Conservation (phyloP, 2,329 filamentous ascomycete species). For the Arthrobotrys megalospora region DNA sequence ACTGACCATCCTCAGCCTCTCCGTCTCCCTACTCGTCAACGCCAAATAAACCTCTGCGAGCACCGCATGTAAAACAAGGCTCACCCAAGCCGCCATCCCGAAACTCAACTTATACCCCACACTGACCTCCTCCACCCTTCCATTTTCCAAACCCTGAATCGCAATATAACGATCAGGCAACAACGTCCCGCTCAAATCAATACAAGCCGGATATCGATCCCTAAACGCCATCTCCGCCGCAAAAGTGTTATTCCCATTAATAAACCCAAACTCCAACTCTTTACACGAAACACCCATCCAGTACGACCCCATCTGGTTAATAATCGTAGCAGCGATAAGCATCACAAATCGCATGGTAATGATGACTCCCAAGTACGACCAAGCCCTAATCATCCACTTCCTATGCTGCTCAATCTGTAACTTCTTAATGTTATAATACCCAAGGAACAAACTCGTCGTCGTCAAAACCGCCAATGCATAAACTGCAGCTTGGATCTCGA, state of each 20-base stretch:
- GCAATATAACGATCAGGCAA: conserved; percentile 59
- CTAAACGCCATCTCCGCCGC: conserved; percentile 12
- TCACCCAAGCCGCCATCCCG: conserved; percentile 72
- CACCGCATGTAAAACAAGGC: conserved; percentile 71
- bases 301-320: conserved; percentile 53
- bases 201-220: conserved; percentile 47
- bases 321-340: conserved; percentile 64
- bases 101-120: conserved; percentile 71
- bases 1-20: conserved; percentile 73
- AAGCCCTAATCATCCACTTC: conserved; percentile 76
- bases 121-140: conserved; percentile 66
- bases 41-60: conserved; percentile 71
- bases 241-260: background rate
- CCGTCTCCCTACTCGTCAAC: conserved; percentile 72
- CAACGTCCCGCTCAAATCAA: conserved; percentile 5
- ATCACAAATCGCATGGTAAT: conserved; percentile 65
- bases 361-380: conserved; percentile 68
- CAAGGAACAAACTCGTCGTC: conserved; percentile 68
- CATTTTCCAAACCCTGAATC: conserved; percentile 29
- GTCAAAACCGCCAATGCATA: conserved; percentile 70
- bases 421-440: conserved; percentile 73
- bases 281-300: conserved; percentile 39
- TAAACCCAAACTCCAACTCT: conserved; percentile 55
- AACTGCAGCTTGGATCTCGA: conserved; percentile 70
- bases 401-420: conserved; percentile 77